Base-by-base conservation (phyloP, 2,329 filamentous ascomycete species). In the Dactylellina parvicollis region DNA sequence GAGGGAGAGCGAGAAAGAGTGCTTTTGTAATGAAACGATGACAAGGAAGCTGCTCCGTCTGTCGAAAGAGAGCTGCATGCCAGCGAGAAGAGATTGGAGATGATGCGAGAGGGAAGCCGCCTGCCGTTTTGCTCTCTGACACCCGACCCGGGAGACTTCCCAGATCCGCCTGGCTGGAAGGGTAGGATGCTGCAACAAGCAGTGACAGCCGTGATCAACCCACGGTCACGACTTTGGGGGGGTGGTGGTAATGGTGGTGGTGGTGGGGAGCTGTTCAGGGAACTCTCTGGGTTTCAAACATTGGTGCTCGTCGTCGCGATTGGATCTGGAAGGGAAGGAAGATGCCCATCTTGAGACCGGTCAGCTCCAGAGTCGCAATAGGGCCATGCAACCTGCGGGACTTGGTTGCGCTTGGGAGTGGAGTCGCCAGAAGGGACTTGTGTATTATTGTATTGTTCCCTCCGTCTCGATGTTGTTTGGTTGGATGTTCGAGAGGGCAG, bases 261-360 rank as follows among this genome's bases (percentile, higher is more conserved):
- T n/a, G n/a, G n/a, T n/a, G 30, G 16, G n/a, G 8, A 28, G 50
- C 50, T 22, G 36, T 54, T 54, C 16, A 64, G 67, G 66, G 67
- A 72, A 72, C 56, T 55, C 59, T 47, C 20, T 57, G 20, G 67
- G 67, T 72, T 72, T 72, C 67, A 72, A 72, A 64, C 44, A 72
- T 64, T 72, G 47, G 34, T 36, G 26, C 49, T 44, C 16, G 54
- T 56, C 30, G 57, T 71, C 57, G 50, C 66, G 66, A 56, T 56
- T 61, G 28, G 46, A 38, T 54, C 55, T 36, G 28, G 55, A 55
- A 50, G 55, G 40, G 28, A 52, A 64, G 28, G 49, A 71, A 62
- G 66, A 55, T 62, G 57, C 18, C 46, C 36, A 56, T 62, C 50
- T 28, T 44, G 42, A 52, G 30, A 59, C 46, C 47, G 18, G n/a